Percentiles rank a stretch among this genome's conserved stretches.
Evolutionary conservation across 2,329 filamentous ascomycete species (phyloP).

Genomic region (Anisogramma anomala): DNA sequence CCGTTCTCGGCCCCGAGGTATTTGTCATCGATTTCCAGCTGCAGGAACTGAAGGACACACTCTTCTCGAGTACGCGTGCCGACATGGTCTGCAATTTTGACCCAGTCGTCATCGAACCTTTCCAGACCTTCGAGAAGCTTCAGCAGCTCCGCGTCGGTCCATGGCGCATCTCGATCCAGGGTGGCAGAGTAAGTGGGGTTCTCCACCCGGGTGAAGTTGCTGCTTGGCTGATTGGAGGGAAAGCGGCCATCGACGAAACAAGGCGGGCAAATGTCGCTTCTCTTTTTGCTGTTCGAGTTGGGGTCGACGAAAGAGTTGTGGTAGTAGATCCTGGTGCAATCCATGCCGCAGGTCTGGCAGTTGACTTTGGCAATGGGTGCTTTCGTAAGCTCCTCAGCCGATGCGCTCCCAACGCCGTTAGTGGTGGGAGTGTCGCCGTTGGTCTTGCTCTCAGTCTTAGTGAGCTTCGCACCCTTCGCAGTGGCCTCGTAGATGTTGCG

Average conservation of each 20-base stretch:
- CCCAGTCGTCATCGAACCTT: slow-evolving; percentile 92
- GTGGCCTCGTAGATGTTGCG: slow-evolving; percentile 93
- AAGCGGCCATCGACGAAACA: slow-evolving; percentile 81
- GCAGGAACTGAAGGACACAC: slow-evolving; percentile 91
- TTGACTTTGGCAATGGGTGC: slow-evolving; percentile 58
- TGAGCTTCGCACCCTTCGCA: slow-evolving; percentile 64
- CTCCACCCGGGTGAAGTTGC: slow-evolving; percentile 80
- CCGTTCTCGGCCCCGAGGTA: slow-evolving; percentile 72
- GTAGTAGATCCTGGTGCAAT: slow-evolving; percentile 61
- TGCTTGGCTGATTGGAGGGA: slow-evolving; percentile 63
- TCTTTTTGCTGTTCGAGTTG: slow-evolving; percentile 48
- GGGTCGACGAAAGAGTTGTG: slow-evolving; percentile 43
- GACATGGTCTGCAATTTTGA: slow-evolving; percentile 82
- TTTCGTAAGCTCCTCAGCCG: slow-evolving; percentile 50
- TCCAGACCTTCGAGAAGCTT: slow-evolving; percentile 83
- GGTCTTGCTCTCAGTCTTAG: slow-evolving; percentile 56
- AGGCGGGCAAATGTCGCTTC: slow-evolving; percentile 82
- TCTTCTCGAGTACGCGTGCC: slow-evolving; percentile 86
- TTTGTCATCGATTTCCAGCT: slow-evolving; percentile 94
- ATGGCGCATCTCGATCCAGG: slow-evolving; percentile 75
- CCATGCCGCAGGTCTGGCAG: slow-evolving; percentile 85
- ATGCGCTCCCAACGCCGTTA: slow-evolving; percentile 48
- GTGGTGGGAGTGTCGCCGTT: slow-evolving; percentile 61
- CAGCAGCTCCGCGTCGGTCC: slow-evolving; percentile 85
- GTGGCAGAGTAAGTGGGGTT: slow-evolving; percentile 71